phyloP scores from a whole-genome alignment of 768 basidiomycete species.

The Suillus subalutaceus region DNA sequence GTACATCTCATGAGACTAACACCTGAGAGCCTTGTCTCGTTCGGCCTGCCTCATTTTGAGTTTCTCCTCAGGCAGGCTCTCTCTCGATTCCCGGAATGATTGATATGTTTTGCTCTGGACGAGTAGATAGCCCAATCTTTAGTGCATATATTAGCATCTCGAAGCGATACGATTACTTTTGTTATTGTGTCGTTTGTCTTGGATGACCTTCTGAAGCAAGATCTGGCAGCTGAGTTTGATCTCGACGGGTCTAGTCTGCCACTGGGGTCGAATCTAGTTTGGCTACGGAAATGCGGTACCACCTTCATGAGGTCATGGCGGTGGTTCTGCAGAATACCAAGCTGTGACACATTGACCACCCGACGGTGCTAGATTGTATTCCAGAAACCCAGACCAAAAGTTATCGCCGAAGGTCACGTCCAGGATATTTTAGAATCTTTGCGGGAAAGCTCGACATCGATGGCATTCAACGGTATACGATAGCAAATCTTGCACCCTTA shows the following conservation, averaged over 20 bases:
- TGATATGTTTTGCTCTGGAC: not conserved
- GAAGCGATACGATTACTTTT: not conserved
- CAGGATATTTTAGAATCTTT: not conserved
- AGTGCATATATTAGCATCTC: not conserved
- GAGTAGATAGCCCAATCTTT: not conserved
- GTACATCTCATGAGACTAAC: not conserved
- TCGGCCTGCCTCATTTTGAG: not conserved
- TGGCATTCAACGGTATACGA: constrained; percentile 1
- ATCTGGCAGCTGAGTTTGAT: not conserved
- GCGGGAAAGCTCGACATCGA: not conserved
- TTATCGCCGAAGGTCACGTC: not conserved
- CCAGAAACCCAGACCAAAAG: not conserved
- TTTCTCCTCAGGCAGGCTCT: not conserved
- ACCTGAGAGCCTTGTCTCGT: not conserved
- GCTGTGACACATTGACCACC: not conserved
- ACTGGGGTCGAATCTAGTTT: not conserved
- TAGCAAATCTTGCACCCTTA: not conserved
- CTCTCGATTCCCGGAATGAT: not conserved
- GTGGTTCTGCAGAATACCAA: not conserved
- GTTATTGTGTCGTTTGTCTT: not conserved
- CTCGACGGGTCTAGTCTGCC: not conserved
- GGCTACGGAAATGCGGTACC: not conserved
- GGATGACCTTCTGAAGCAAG: not conserved
- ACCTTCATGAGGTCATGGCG: not conserved
- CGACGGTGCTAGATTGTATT: too few relatives aligned